Evolutionary conservation across 2,329 filamentous ascomycete genomes (phyloP), one percentile per base, ranked within the genome.

Genomic region (Pseudocercospora musae): DNA sequence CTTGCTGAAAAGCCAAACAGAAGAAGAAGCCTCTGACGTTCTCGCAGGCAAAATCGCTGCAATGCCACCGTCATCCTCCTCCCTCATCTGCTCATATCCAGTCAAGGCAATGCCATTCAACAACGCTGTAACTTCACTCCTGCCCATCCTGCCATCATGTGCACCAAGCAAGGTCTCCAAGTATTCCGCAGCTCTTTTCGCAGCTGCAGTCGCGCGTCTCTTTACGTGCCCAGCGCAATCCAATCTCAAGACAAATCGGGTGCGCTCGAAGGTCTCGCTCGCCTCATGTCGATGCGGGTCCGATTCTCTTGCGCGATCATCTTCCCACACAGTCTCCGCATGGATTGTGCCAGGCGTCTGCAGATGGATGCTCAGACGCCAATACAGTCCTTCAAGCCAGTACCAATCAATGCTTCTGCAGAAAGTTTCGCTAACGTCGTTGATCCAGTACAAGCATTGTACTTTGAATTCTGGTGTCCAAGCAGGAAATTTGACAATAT

Each of bases 381-480:
- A 66, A 50, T 68, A 64, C 21, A 64, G 23, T 11, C 64, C 66
- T 52, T 66, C 62, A 2, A 68, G 31, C 66, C 66, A 68, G n/a
- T 60, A 55, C 62, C 62, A 68, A 33, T 63, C 63, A 23, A 68
- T 46, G 13, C 57, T 58, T 5, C 23, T 18, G 23, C 63, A 54
- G 11, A 63, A 64, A 7, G 18, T 21, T 20, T 66, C 64, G 46
- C 62, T 66, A 5, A 63, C 63, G 37, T 55, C 54, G 1, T 58
- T 40, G 13, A 66, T 58, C 62, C 63, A 68, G 33, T 63, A 56
- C 25, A 60, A n/a, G 31, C 63, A 68, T 25, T 66, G 63, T 5
- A 58, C 11, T 29, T 68, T 68, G 42, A 64, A 66, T n/a, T 66
- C 66, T 2, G 54, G 57, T 11, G 58, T 64, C 64, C 64, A 66